Percentiles rank a stretch among this genome's conserved stretches.
Evolutionary conservation across 805 yeast genomes (phyloP).

Genomic region (Candida sphagnicola): DNA sequence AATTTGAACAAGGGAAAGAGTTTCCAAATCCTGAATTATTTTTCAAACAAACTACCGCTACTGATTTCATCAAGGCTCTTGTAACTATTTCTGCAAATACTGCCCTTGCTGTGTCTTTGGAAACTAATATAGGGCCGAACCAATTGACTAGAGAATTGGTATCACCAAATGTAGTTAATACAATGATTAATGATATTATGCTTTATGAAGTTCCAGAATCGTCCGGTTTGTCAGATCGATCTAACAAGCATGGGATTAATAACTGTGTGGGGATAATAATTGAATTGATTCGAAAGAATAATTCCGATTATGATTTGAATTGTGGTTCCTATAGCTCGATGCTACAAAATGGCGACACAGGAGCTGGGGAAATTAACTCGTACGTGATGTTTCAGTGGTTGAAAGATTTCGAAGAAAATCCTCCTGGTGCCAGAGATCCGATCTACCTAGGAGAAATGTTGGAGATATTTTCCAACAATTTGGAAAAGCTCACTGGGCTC

Average conservation of each 20-base stretch:
- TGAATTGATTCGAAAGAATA: conserved; percentile 91
- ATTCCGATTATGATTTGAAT: conserved; percentile 89
- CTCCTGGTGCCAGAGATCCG: conserved; percentile 91
- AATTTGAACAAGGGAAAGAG: conserved; percentile 32
- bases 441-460: conserved; percentile 87
- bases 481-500: conserved; percentile 65
- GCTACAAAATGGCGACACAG: conserved; percentile 22
- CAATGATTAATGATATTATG: conserved; percentile 74
- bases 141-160: conserved; percentile 90
- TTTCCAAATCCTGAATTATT: conserved; percentile 29
- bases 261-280: conserved; percentile 94
- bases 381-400: conserved; percentile 42
- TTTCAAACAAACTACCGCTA: conserved; percentile 83
- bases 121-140: conserved; percentile 93
- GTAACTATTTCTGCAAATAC: conserved; percentile 88
- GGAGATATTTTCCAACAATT: conserved; percentile 66
- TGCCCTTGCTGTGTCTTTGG: conserved; percentile 68
- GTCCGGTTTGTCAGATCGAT: conserved; percentile 9
- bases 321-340: conserved; percentile 79
- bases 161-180: conserved; percentile 61
- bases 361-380: conserved; percentile 36
- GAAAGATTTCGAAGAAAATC: conserved; percentile 68
- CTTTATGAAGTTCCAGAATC: conserved; percentile 18
- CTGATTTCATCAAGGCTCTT: conserved; percentile 91
- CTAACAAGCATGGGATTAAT: conserved; percentile 82